Evolutionary conservation across 495 filamentous ascomycete species (phyloP), one percentile per base, ranked within the genome.

Genomic region (Schizothecium vesticola): DNA sequence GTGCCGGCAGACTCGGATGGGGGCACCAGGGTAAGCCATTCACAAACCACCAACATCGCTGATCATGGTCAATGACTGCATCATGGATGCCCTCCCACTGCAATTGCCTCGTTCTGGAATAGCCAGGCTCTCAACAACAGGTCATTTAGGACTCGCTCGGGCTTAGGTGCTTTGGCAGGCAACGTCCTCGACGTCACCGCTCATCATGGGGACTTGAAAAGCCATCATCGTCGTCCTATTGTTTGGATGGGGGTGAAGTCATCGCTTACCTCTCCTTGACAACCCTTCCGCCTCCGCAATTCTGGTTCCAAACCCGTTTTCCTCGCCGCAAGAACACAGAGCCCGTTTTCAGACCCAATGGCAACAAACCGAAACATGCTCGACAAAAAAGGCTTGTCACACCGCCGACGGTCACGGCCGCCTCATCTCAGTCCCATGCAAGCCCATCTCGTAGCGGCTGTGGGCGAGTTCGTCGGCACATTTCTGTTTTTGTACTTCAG

Each of bases 401-500:
- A 51, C 33, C 10, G 12, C 31, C 3, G 3, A 3, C 31, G 31
- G 31, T 36, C 31, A 13, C 31, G 31, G 3, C 31, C 31, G 12
- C 31, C 31, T 12, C 31, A 10, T 65, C 66, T 74, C 56, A 69
- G 21, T 11, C 57, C 71, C 19, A 70, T 75, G 57, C 61, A 73
- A 64, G 29, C 63, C 26, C 71, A 78, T 59, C 66, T 82, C 28
- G 75, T 81, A 1, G 79, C 79, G 6, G 74, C 77, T 7, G 71
- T 75, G 5, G 76, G 80, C 56, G 82, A 82, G 67, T 82, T 82
- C 62, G 76, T 80, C 61, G 84, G 84, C 59, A 86, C 85, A 3
- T 79, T 82, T 63, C 72, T 85, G 67, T 86, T 86, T 71, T 77
- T 86, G 28, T 86, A 80, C 74, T 82, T 86, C 67, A 79, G 77